Base-by-base conservation (phyloP, 345 rosid species). In the Salix suchowensis region DNA sequence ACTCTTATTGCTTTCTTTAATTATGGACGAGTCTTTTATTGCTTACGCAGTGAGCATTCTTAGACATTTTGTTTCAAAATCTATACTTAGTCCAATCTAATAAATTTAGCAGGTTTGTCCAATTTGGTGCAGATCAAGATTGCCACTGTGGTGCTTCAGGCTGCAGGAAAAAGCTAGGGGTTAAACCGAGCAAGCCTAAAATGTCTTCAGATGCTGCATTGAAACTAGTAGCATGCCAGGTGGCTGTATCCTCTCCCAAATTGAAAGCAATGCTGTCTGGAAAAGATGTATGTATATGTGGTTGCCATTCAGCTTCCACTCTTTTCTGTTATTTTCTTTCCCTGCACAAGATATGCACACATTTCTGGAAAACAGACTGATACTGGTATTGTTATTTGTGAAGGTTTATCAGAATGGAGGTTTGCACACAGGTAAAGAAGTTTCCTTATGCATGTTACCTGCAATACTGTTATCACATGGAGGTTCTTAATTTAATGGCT, bases 121-220 rank as follows among this genome's bases (percentile, higher is more conserved):
- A 92, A 87, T 96, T 89, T 90, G 99, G 99, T 85, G 97, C 93
- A 83, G 98, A 94, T 86, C 96, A 96, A 86, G 96, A 86, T 66
- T 96, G 98, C 80, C 91, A 91, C 78, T 96, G 98, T 75, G 98
- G 99, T 76, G 90, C 91, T 19, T 79, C 26, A 7, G 76, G 82
- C 78, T 96, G 98, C 82, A 88, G 98, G 82, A 82, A 79, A 74
- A 90, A 91, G 82, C 88, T 96, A 40, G 98, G 97, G 78, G 97
- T 83, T 58, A 92, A 90, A 80, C 87, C 95, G 40, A 78, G 73
- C 81, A 91, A 92, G 84, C 87, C 88, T 68, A 93, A 90, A 82
- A 37, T 81, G 67, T 83, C 89, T 70, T 86, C 91, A 4, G 89
- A 89, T 81, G 89, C 91, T 75, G 90, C 89, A 16, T 67, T 88